Base-by-base conservation (phyloP, 495 filamentous ascomycete species). In the Tetracladium marchalianum region DNA sequence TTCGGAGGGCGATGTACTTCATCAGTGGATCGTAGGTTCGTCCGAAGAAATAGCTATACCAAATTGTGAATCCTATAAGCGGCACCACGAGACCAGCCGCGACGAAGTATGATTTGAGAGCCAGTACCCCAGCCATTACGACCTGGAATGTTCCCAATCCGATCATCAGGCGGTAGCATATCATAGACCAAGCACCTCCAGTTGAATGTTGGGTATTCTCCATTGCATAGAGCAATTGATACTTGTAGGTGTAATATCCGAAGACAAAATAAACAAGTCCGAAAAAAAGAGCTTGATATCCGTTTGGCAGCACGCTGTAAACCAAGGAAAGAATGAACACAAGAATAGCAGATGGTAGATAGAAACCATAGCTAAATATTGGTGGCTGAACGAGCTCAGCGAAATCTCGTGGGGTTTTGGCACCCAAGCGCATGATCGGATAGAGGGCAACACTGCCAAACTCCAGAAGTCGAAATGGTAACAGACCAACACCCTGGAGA, bases 221-320 rank as follows among this genome's bases (percentile, higher is more conserved):
- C 93, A 99, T 97, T 9, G 93, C 87, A 62, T 97, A 99, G 4
- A 99, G 70, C 5, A 99, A 72, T 64, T 97, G 93, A 58, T 97
- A 97, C 61, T 99, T 99, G 75, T 97, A 95, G 22, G 88, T 90
- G 57, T 90, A 94, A 55, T 86, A 82, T 19, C 93, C 93, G 35
- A 96, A 72, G 11, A 77, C 66, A 57, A 97, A 99, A 62, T 96
- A 99, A 10, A 84, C 63, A 38, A 94, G 66, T 7, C 93, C 93
- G 40, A 92, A 83, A 18, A 84, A 69, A 13, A 94, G 77, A 13
- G 96, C 83, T 38, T 85, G 66, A 70, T 80, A 92, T 0, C 90
- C 90, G 44, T 77, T 75, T 0, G 84, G 85, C 13, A 97, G 80
- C 12, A 94, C 81, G 57, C 84, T 90, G 68, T 99, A 99, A 13